phyloP scores from a whole-genome alignment of 2,329 filamentous ascomycete species.

The Aureobasidium melanogenum region DNA sequence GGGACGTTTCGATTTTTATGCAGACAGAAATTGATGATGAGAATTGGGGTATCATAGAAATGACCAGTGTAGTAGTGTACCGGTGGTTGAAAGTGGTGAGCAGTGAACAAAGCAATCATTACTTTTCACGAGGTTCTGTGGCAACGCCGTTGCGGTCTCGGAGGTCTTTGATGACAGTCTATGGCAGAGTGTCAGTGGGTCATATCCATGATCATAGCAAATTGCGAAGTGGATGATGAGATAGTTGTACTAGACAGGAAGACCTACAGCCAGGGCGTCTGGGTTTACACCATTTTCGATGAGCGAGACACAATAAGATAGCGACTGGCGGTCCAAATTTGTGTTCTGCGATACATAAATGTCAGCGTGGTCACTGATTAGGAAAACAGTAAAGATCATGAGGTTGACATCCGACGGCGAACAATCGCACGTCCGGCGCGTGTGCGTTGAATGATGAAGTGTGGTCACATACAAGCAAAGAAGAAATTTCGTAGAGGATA shows the following conservation, averaged over 20 bases:
- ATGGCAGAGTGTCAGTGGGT: background rate
- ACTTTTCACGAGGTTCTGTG: background rate
- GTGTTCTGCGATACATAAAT: slow-evolving; percentile 60
- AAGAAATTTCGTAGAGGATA: slow-evolving; percentile 66
- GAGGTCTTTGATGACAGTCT: slow-evolving; percentile 41
- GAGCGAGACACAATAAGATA: slow-evolving; percentile 91
- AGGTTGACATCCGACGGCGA: background rate
- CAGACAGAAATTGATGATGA: background rate
- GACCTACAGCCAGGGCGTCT: slow-evolving; percentile 79
- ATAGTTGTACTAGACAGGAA: background rate
- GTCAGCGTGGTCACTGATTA: background rate
- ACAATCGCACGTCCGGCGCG: background rate
- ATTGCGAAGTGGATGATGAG: background rate
- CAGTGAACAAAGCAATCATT: background rate
- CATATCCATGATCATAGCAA: background rate
- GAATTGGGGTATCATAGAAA: background rate
- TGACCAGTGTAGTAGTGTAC: background rate
- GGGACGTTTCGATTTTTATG: background rate
- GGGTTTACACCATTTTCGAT: slow-evolving; percentile 97
- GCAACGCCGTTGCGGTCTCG: slow-evolving; percentile 16
- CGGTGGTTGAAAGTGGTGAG: background rate
- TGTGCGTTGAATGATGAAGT: background rate
- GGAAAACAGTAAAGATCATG: background rate
- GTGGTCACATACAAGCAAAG: slow-evolving; percentile 58
- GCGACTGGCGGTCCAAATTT: slow-evolving; percentile 76